Percentiles rank a stretch among this genome's conserved stretches.
Evolutionary conservation across 2,329 filamentous ascomycete species (phyloP).

Genomic region (Ceratocystis colombiana): DNA sequence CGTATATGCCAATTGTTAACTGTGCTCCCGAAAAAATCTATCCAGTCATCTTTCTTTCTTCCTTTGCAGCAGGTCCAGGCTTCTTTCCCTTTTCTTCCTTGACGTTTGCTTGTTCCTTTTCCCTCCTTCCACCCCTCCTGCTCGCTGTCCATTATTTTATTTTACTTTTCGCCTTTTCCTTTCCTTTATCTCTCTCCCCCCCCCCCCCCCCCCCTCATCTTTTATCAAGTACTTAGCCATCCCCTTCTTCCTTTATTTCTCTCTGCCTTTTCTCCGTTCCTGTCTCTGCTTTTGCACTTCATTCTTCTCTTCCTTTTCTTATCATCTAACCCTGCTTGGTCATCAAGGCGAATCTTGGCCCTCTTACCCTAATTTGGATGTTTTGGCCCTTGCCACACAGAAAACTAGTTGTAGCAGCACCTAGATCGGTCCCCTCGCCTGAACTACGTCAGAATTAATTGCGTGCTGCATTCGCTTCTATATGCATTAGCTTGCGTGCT

Average conservation of each 20-base stretch:
- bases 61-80: not conserved
- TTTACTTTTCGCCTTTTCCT: conserved; percentile 21
- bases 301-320: conserved; percentile 21
- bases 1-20: not conserved
- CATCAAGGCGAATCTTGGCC: conserved; percentile 19
- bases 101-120: conserved; percentile 8
- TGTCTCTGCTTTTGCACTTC: conserved; percentile 20
- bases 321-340: conserved; percentile 12
- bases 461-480: conserved; percentile 19
- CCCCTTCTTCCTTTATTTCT: conserved; percentile 13
- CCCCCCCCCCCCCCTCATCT: too few relatives aligned
- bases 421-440: conserved; percentile 6
- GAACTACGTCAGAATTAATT: conserved; percentile 17
- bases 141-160: not conserved
- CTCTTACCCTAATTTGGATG: conserved; percentile 20
- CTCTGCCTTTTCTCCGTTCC: conserved; percentile 3
- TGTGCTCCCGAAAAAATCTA: not conserved
- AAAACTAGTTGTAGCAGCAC: not conserved
- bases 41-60: conserved; percentile 1
- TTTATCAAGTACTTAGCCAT: not conserved
- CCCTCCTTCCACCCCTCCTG: not conserved
- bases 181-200: not conserved
- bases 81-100: not conserved
- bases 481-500: conserved; percentile 20
- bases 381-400: conserved; percentile 11